Evolutionary conservation across 352 stramenopile species (phyloP), one percentile per base, ranked within the genome.

Genomic region (Peronospora belbahrii): DNA sequence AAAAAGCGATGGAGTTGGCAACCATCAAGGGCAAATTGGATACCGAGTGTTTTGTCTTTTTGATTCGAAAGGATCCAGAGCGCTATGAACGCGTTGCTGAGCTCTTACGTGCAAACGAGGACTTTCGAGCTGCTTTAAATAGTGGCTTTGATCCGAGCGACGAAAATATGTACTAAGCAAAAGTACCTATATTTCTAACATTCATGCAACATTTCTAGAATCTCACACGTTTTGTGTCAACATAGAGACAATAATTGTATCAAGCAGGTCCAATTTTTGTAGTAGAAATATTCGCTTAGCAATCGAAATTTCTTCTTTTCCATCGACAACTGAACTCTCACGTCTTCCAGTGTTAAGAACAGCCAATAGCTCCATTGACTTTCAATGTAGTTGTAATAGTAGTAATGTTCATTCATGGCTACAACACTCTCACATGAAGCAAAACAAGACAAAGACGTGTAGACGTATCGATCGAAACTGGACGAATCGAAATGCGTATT

Each of bases 41-140:
- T 50, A 85, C 78, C 19, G 83, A 94, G 57, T 94, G 83, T 60
- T 89, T 94, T 53, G 88, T 88, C 39, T 92, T 94, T 39, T 60
- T 88, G n/a, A 84, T 94, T 51, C 83, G 78, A 38, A 94, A 94
- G 42, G 72, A 94, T 50, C 66, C 75, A 1, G 79, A 92, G 57
- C 73, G 65, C 7, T 88, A 90, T 54, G 76, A 88, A 37, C 78
- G 83, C 38, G 83, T 90, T 44, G 76, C 80, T 8, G 77, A 94
- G 54, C 53, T 94, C 17, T 52, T 93, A 42, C 77, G 72, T 33
- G 82, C 82, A 3, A 94, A 94, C 62, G 82, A 91, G 62, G 75
- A 91, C 56, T 84, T 94, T 49, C 77, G 80, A 30, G 76, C 68
- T 30, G 79, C 82, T 22, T 75, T 94, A 39, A 94, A 94, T 54